phyloP scores from a whole-genome alignment of 2,329 filamentous ascomycete species.

The Amauroascus verrucosus region DNA sequence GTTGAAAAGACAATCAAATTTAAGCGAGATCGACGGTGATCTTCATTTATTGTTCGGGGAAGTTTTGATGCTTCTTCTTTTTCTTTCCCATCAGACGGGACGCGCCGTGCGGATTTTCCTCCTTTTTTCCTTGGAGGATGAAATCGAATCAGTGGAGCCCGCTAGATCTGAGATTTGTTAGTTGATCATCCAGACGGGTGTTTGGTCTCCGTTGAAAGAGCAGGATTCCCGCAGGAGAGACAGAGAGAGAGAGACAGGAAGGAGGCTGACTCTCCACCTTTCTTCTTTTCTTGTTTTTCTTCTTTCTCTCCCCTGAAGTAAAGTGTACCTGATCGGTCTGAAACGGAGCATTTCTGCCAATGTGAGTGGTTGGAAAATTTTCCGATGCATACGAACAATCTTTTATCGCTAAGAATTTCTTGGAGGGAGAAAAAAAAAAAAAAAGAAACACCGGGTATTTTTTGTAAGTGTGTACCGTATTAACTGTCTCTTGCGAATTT shows the following conservation, averaged over 20 bases:
- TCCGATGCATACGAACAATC: slow-evolving; percentile 1
- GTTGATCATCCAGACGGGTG: background rate
- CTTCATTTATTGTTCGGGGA: background rate
- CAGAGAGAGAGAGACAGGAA: background rate
- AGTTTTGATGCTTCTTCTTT: background rate
- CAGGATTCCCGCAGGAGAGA: background rate
- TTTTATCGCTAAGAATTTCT: no score
- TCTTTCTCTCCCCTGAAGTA: background rate
- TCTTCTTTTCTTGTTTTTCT: background rate
- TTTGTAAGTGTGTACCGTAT: no score
- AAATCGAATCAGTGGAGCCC: slow-evolving; percentile 5
- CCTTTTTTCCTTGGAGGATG: background rate
- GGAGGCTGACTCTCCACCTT: background rate
- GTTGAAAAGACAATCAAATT: background rate
- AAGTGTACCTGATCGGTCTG: background rate
- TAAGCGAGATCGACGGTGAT: slow-evolving; percentile 9
- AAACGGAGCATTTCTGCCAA: slow-evolving; percentile 8
- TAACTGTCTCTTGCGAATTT: no score
- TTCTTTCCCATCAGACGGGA: background rate
- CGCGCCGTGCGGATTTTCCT: background rate
- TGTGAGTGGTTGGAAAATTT: slow-evolving; percentile 7
- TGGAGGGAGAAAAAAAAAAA: no score
- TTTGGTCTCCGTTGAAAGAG: background rate
- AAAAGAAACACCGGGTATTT: no score
- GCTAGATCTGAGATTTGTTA: background rate